Conservation (phyloP, 2,329 filamentous ascomycete species). For the Apiospora saccharicola region DNA sequence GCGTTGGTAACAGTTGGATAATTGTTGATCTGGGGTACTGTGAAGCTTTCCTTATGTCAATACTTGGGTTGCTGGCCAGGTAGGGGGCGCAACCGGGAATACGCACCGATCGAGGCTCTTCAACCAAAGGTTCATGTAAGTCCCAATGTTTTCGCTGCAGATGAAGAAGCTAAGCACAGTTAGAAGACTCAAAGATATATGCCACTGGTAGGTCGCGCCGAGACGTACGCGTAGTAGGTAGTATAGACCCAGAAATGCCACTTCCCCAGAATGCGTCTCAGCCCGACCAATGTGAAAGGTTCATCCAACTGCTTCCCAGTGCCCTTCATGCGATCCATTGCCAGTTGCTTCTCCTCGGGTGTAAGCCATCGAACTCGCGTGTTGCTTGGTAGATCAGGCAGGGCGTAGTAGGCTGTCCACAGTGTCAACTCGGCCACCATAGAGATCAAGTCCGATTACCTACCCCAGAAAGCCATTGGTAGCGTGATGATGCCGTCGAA, state of each 20-base stretch:
- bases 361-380: constrained; percentile 38
- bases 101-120: constrained; percentile 31
- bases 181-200: background rate
- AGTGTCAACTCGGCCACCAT: background rate
- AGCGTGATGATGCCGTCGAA: constrained; percentile 42
- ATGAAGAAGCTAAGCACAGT: constrained; percentile 38
- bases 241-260: constrained; percentile 45
- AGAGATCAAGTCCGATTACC: background rate
- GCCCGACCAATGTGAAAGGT: constrained; percentile 30
- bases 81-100: too few relatives aligned
- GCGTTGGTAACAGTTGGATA: constrained; percentile 40
- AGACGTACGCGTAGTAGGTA: constrained; percentile 36
- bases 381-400: constrained; percentile 36
- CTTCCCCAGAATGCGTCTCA: constrained; percentile 39
- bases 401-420: constrained; percentile 29
- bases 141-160: constrained; percentile 36
- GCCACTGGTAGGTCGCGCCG: too few relatives aligned
- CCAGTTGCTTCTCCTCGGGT: constrained; percentile 34
- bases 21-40: constrained; percentile 41
- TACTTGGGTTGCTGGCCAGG: background rate
- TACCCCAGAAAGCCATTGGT: constrained; percentile 40
- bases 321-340: constrained; percentile 36
- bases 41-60: constrained; percentile 30
- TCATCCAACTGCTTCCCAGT: constrained; percentile 36
- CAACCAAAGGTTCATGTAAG: constrained; percentile 39